Evolutionary conservation across 257 asterid species (phyloP).

Genomic region (Nicotiana attenuata): DNA sequence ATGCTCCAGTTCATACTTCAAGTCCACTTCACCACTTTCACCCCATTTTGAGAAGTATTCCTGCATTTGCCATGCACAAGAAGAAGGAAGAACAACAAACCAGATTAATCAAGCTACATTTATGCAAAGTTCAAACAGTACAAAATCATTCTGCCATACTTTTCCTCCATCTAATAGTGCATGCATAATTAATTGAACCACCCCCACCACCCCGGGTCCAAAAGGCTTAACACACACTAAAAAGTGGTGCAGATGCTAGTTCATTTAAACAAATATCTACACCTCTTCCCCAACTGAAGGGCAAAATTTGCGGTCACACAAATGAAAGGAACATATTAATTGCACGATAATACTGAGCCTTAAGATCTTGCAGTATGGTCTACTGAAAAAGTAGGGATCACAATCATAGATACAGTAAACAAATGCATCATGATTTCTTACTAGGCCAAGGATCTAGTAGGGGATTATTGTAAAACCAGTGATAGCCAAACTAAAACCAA

Average conservation of each 20-base stretch:
- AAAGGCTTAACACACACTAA: neutral
- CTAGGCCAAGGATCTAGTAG: neutral
- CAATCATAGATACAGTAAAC: neutral
- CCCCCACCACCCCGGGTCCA: too few species aligned
- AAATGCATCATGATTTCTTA: neutral
- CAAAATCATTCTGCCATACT: neutral
- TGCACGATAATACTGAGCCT: neutral
- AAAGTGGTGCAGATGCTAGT: neutral
- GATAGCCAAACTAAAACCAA: neutral
- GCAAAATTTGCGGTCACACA: neutral
- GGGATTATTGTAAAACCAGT: neutral
- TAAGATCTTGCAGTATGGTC: neutral
- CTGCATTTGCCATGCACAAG: constrained; percentile 24
- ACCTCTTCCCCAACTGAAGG: neutral
- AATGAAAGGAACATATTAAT: neutral
- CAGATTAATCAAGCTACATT: neutral
- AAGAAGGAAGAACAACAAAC: neutral
- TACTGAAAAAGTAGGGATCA: neutral
- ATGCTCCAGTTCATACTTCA: constrained; percentile 83
- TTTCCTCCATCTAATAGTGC: neutral
- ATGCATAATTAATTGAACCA: neutral
- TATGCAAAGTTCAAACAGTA: neutral
- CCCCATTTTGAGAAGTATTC: constrained; percentile 96
- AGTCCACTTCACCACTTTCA: constrained; percentile 84
- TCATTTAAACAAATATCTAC: neutral